Evolutionary conservation across 257 asterid genomes (phyloP).

Genomic region (Misopates orontium): DNA sequence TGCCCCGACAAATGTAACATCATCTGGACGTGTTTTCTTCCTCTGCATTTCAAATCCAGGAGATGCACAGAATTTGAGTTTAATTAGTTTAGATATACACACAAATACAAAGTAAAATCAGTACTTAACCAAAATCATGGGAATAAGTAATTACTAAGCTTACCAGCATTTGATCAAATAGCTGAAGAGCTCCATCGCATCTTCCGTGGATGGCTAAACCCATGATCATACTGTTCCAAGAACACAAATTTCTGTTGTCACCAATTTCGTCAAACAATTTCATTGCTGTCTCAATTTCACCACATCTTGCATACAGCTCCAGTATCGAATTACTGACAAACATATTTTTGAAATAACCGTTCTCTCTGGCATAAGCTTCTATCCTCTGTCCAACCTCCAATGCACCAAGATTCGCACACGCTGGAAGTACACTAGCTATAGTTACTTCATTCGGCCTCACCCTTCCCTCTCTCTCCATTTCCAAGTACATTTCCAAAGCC

Average conservation of each 20-base stretch:
- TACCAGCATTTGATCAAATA: conserved; percentile 67
- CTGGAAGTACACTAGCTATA: conserved; percentile 83
- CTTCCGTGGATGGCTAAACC: conserved; percentile 86
- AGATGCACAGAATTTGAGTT: conserved; percentile 12
- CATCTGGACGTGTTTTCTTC: conserved; percentile 62
- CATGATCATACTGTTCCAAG: conserved; percentile 85
- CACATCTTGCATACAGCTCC: conserved; percentile 79
- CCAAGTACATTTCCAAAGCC: conserved; percentile 63
- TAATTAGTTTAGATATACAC: not conserved
- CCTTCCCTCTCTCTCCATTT: conserved; percentile 59
- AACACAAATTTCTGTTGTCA: conserved; percentile 59
- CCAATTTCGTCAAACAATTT: conserved; percentile 64
- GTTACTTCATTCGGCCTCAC: conserved; percentile 81
- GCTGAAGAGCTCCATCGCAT: conserved; percentile 53
- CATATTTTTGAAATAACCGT: conserved; percentile 54
- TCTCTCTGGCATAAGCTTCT: conserved; percentile 64
- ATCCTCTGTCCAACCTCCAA: conserved; percentile 75
- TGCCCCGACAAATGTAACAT: conserved; percentile 82
- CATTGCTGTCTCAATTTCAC: conserved; percentile 65
- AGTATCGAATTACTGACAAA: conserved; percentile 69
- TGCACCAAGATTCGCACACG: conserved; percentile 89
- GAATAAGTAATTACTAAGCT: conserved; percentile 21
- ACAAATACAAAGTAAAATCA: not conserved
- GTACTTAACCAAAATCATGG: not conserved
- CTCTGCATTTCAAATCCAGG: conserved; percentile 43